Evolutionary conservation across 306 rosid genomes (phyloP).

Genomic region (Glycine soja): DNA sequence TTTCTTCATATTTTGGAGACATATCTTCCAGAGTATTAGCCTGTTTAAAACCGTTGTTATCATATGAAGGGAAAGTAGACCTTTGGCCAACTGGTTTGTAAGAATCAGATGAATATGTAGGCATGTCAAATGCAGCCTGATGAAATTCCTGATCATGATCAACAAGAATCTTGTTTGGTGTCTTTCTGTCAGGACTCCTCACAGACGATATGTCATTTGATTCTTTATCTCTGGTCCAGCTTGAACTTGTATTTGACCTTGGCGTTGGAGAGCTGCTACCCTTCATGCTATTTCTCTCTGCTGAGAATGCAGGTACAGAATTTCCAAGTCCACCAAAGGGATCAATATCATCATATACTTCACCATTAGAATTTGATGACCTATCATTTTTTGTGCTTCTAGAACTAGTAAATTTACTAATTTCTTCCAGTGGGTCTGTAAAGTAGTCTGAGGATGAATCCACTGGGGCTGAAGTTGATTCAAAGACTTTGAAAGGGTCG

Average conservation of each 20-base stretch:
- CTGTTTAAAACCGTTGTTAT: constrained; percentile 52
- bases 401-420: constrained; percentile 69
- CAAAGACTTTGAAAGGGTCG: constrained; percentile 73
- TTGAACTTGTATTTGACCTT: constrained; percentile 59
- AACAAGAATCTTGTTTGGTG: constrained; percentile 61
- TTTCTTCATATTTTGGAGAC: constrained; percentile 70
- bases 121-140: constrained; percentile 66
- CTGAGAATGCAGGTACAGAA: constrained; percentile 72
- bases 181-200: constrained; percentile 67
- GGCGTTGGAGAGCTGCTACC: constrained; percentile 59
- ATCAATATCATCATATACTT: constrained; percentile 68
- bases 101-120: constrained; percentile 64
- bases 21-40: constrained; percentile 55
- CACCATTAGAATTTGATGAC: constrained; percentile 61
- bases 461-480: constrained; percentile 52
- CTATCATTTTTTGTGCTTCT: constrained; percentile 61
- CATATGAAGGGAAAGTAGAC: constrained; percentile 69
- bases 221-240: constrained; percentile 64
- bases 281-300: constrained; percentile 66
- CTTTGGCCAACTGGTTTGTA: constrained; percentile 63
- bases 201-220: constrained; percentile 57
- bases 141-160: constrained; percentile 68
- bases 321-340: constrained; percentile 84
- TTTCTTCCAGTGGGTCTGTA: constrained; percentile 75
- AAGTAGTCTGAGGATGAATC: constrained; percentile 59